A percentile compares a stretch with the other conserved stretches of the same genome.
Conservation (phyloP, 768 basidiomycete species). For the Boletus tomentosulus region DNA sequence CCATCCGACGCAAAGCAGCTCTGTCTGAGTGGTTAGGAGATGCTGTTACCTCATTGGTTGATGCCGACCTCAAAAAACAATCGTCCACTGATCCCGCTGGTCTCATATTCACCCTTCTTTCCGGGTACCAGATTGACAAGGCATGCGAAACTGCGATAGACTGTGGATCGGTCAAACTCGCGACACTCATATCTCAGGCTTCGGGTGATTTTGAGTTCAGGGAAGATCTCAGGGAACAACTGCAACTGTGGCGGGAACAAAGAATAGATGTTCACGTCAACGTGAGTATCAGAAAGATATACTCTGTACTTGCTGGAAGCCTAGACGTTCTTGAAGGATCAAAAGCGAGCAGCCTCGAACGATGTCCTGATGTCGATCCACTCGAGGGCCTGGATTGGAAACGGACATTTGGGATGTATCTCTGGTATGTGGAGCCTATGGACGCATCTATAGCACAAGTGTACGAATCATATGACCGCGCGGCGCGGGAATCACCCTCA, state of each 20-base stretch:
- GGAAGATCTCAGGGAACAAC: constrained; percentile 67
- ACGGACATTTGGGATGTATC: constrained; percentile 79
- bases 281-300: constrained; percentile 69
- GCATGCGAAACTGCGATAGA: constrained; percentile 74
- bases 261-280: constrained; percentile 65
- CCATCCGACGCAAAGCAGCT: constrained; percentile 71
- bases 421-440: constrained; percentile 83
- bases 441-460: constrained; percentile 68
- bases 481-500: constrained; percentile 34
- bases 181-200: constrained; percentile 85
- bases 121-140: constrained; percentile 83
- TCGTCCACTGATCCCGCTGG: constrained; percentile 42
- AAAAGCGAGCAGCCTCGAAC: constrained; percentile 47
- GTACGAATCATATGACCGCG: constrained; percentile 55
- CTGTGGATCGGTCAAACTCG: constrained; percentile 75
- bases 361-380: constrained; percentile 56
- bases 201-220: constrained; percentile 74
- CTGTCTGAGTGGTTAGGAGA: constrained; percentile 83
- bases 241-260: constrained; percentile 80
- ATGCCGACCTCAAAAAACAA: constrained; percentile 59
- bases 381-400: constrained; percentile 88
- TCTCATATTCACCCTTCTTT: constrained; percentile 71
- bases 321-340: constrained; percentile 55
- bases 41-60: constrained; percentile 65
- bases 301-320: constrained; percentile 80